Base-by-base conservation (phyloP, 306 rosid genomes). In the Datisca glomerata region DNA sequence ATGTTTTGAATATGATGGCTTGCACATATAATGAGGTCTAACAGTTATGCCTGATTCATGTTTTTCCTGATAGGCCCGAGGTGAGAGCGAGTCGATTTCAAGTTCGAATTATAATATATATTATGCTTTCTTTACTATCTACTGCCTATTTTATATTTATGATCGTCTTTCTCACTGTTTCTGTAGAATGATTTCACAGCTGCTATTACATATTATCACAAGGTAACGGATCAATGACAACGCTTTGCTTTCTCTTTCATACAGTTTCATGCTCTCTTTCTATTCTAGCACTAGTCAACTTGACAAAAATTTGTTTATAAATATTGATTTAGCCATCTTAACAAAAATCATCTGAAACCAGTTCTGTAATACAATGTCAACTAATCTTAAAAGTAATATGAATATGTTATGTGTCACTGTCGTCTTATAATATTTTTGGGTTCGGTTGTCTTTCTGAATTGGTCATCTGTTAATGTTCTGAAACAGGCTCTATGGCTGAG, bases 401-500 rank as follows among this genome's bases (percentile, higher is more conserved):
- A 21, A 12, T 21, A 8, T 18, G 8, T 21, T 4, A 18, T 42
- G 14, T 33, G 6, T 21, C 16, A 13, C 21, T 22, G 2, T 49
- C 7, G 14, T 9, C 13, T 45, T 18, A 36, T 41, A 19, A 32
- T 46, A 38, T 57, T 37, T 39, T 33, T 18, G 21, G 7, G 6
- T 41, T 21, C 21, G 21, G n/a, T n/a, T n/a, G n/a, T 50, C 38
- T 33, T 39, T 59, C 45, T 50, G 39, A 46, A 55, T 65, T 27
- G 23, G 61, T 21, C 38, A 41, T 43, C 22, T 41, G 38, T 63
- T 59, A 24, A 49, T 65, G 31, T 31, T 41, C 12, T 29, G 50
- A 64, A 53, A 55, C 56, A 89, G 98, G 98, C 98, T 17, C 46
- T 84, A 43, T 80, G 98, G 95, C 67, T 80, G 43, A 61, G 72